phyloP scores from a whole-genome alignment of 371 early-diverging fungal genomes.

The Mucor circinelloides region DNA sequence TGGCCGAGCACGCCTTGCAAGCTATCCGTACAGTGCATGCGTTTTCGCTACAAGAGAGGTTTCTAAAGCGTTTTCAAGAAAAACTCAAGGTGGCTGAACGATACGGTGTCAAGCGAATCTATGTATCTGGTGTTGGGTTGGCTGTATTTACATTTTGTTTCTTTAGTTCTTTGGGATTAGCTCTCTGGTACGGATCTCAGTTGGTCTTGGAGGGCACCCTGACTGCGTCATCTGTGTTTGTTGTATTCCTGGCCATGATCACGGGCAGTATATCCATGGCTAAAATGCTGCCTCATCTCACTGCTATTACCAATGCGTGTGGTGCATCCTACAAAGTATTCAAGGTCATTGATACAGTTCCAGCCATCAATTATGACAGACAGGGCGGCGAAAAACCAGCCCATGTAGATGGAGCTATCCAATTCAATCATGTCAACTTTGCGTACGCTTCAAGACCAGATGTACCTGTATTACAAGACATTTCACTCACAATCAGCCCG shows the following conservation, averaged over 20 bases:
- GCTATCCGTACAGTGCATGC: conserved; percentile 86
- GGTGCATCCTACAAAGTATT: conserved; percentile 71
- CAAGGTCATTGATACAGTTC: conserved; percentile 74
- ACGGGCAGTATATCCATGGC: conserved; percentile 54
- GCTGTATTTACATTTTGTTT: conserved; percentile 63
- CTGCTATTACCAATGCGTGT: conserved; percentile 58
- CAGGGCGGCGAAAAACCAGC: conserved; percentile 37
- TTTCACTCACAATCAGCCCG: conserved; percentile 61
- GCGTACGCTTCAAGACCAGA: conserved; percentile 65
- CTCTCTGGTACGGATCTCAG: conserved; percentile 77
- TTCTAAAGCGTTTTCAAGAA: conserved; percentile 59
- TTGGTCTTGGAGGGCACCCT: conserved; percentile 52
- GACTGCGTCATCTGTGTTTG: conserved; percentile 54
- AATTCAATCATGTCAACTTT: conserved; percentile 69
- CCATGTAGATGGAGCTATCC: conserved; percentile 46
- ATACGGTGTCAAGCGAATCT: conserved; percentile 54
- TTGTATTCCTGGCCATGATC: conserved; percentile 71
- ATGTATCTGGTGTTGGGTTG: conserved; percentile 55
- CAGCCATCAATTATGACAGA: conserved; percentile 59
- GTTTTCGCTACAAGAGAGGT: conserved; percentile 77
- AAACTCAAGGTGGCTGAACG: conserved; percentile 55
- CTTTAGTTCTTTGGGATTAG: conserved; percentile 67
- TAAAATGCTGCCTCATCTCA: conserved; percentile 56
- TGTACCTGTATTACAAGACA: conserved; percentile 51
- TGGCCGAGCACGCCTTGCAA: conserved; percentile 73